Evolutionary conservation across 371 early-diverging fungal genomes (phyloP), one percentile per base, ranked within the genome.

Genomic region (Mortierella sp.): DNA sequence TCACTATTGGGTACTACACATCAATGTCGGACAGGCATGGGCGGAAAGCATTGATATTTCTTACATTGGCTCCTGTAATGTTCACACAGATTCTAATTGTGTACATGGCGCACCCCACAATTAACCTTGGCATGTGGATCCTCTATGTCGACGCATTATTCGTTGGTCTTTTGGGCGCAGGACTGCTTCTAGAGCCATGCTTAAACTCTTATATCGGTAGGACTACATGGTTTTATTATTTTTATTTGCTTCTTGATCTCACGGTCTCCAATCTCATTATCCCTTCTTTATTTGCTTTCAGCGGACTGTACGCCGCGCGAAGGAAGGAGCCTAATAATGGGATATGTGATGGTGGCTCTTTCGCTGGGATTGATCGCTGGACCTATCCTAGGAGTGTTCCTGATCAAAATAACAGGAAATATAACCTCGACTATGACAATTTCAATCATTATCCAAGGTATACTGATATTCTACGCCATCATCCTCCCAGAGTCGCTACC

Each of bases 401-500:
- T 79, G 42, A 63, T 63, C 29, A n/a, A 61, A 19, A 9, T 58
- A 34, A 60, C 71, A 6, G 65, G 68, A 26, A 62, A 72, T 42
- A 35, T 23, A 0, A 23, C 35, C 7, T 26, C 56, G 0, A 70
- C 67, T 0, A 15, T 69, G 22, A 26, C 62, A 0, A 12, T 64
- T 12, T 54, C 72, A 23, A 56, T 59, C 10, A 45, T 47, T 9
- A 40, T n/a, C 6, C 43, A 51, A 15, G 37, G 29, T 32, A 1
- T 68, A 4, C 19, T 66, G 32, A 31, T 42, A 0, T 5, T 73
- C 2, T 79, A 69, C 22, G 59, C 69, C 1, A 23, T 70, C 10
- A 19, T 79, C 54, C 58, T 79, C 8, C 79, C 79, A 1, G 79
- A 79, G 29, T 79, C 79, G 1, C 47, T 68, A 6, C 68, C 61